Evolutionary conservation across 179 eudicot genomes (phyloP), one percentile per base, ranked within the genome.

Genomic region (Beta corolliflora): DNA sequence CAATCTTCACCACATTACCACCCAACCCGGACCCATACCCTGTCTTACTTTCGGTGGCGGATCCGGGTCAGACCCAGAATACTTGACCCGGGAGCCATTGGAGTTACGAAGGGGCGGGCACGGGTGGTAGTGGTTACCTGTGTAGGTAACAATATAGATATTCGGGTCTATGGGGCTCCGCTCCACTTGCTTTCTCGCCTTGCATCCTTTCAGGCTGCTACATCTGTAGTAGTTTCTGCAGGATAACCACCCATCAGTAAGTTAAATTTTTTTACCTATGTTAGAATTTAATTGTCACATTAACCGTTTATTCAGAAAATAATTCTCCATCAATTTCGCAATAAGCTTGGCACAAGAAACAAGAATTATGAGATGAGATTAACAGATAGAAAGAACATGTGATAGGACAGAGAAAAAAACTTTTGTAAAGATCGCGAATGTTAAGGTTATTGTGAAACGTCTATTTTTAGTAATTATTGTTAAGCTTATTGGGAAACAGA

Each of bases 101-200:
- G 86, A 83, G 74, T 86, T 85, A 36, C 91, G 85, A 76, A 83
- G 90, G 31, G 86, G 59, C 11, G 94, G 95, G 65, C 85, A 89
- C 2, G 94, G 91, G 77, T 93, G 98, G 73, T 81, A 70, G 84
- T 94, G 98, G 15, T 87, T 83, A n/a, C 94, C 91, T 9, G 85
- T 68, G 86, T 90, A 93, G 46, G 95, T 87, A 66, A 94, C 94
- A 0, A 91, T 58, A 77, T 82, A 93, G 19, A 75, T 77, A 23
- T 81, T 75, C 10, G 92, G 86, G 68, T 94, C 90, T 0, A 74
- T 41, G 12, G 88, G 86, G 88, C 89, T 90, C 60, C 89, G 82
- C 89, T 94, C 97, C 85, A 94, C 97, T 77, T 90, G 95, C 80
- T 89, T 94, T 86, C 91, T 88, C 19, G 98, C 98, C 12, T 77